These are phyloP conservation scores for Tolypocladium tropicale DNA, from an alignment of 2,329 filamentous ascomycete genomes.

Conservation along the genomic window DNA sequence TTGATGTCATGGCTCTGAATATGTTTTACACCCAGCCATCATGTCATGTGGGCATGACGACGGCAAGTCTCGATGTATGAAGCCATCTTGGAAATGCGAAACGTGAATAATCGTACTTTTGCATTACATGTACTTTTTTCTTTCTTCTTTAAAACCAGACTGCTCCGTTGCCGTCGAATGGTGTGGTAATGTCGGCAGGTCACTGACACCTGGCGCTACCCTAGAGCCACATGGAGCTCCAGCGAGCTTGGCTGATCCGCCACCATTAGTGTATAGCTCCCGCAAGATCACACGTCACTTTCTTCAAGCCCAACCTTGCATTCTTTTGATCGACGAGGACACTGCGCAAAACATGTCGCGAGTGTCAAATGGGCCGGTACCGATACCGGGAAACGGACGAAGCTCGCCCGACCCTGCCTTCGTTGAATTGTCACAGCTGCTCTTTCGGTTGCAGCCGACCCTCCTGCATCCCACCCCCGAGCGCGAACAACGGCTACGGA, in stretches of 20 bases:
- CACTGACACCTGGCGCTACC: neutral
- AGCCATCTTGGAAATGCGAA: no score
- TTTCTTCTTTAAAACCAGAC: no score
- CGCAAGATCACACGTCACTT: neutral
- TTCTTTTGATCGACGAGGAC: neutral
- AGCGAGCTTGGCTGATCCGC: neutral
- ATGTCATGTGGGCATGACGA: no score
- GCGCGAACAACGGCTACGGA: slow-evolving; percentile 44
- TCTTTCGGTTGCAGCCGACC: slow-evolving; percentile 54
- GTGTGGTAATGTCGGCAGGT: neutral
- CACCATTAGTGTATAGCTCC: neutral
- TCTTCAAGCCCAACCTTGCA: neutral
- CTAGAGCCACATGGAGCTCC: neutral
- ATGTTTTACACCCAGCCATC: no score
- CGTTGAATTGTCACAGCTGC: slow-evolving; percentile 50
- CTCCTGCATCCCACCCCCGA: slow-evolving; percentile 53
- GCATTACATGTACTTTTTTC: no score
- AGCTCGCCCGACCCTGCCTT: slow-evolving; percentile 17
- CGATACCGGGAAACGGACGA: slow-evolving; percentile 7
- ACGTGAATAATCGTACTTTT: no score
- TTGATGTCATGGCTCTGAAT: no score
- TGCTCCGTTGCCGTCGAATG: neutral
- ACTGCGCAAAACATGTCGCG: slow-evolving; percentile 14
- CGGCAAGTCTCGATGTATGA: no score
- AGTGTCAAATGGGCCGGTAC: slow-evolving; percentile 9